Conservation (phyloP, 2,329 filamentous ascomycete species). For the Aureobasidium sp. region DNA sequence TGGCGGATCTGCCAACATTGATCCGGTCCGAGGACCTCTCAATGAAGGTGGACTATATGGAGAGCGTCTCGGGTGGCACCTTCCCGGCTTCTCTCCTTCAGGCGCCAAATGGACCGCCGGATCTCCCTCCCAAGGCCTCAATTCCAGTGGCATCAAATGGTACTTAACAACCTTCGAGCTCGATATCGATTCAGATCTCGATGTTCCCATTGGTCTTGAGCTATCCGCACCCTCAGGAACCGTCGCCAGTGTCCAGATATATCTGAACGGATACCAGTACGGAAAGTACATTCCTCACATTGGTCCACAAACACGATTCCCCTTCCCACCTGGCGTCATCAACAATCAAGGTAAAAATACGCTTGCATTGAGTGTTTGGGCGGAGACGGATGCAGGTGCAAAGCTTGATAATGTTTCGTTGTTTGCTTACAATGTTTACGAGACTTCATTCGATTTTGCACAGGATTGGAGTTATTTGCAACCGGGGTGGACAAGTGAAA, state of each 20-base stretch:
- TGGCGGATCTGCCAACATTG: conserved; percentile 43
- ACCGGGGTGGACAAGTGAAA: conserved; percentile 36
- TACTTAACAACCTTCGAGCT: conserved; percentile 48
- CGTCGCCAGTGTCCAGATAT: conserved; percentile 46
- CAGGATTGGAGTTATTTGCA: conserved; percentile 42
- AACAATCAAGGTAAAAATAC: conserved; percentile 52
- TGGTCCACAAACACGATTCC: conserved; percentile 52
- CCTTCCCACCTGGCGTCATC: conserved; percentile 50
- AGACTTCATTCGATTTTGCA: conserved; percentile 42
- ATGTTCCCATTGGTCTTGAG: conserved; percentile 49
- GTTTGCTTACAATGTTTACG: conserved; percentile 41
- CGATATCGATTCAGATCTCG: conserved; percentile 37
- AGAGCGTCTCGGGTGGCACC: conserved; percentile 50
- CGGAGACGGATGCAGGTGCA: conserved; percentile 45
- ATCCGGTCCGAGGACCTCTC: conserved; percentile 46
- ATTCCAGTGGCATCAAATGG: conserved; percentile 43
- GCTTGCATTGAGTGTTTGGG: conserved; percentile 51
- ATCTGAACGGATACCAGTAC: conserved; percentile 59
- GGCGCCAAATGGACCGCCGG: conserved; percentile 29
- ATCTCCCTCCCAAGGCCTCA: conserved; percentile 30
- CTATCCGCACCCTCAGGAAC: conserved; percentile 37
- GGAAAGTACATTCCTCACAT: conserved; percentile 43
- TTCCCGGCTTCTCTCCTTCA: conserved; percentile 42
- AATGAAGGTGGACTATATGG: conserved; percentile 52
- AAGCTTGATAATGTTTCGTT: conserved; percentile 35